Evolutionary conservation across 176 grass and related monocot species (phyloP), one percentile per base, ranked within the genome.

Genomic region (Aegilops umbellulata): DNA sequence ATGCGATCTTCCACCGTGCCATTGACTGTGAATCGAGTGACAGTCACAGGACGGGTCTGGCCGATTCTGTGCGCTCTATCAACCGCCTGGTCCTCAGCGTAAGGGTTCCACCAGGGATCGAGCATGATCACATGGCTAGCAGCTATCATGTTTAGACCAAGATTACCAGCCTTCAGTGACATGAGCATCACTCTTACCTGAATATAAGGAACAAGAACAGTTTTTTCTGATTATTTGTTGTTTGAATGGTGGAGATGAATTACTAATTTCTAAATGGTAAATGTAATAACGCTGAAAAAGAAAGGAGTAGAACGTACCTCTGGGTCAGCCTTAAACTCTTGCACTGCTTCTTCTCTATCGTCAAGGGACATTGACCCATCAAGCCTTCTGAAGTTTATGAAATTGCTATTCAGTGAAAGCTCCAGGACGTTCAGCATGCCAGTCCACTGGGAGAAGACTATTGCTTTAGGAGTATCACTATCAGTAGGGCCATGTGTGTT

Each of bases 381-480:
- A 46, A 98, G 87, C 60, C 96, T 93, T 66, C 96, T 90, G 88
- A 92, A 98, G 62, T 89, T 84, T 74, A 94, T 92, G 42, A 62
- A 31, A 73, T 72, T 88, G 34, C 75, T 80, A 29, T 89, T 87
- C 84, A 98, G 71, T 61, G 90, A 95, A 88, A 94, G 80, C 84
- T 94, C 86, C 65, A 98, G 67, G 84, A 98, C 87, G 80, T 98
- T 81, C 74, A 98, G 76, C 95, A 98, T 91, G 74, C 95, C 94
- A 77, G 91, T 98, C 93, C 95, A 98, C 84, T 95, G 95, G 53
- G 93, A 92, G 87, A 98, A 98, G 25, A 98, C 88, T 61, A 98
- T 95, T 12, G 91, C 93, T 68, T 98, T 98, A 27, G 91, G 95
- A 31, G 69, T 61, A 41, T 79, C 80, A 65, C 44, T 78, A n/a